Percentiles rank a stretch among this genome's conserved stretches.
phyloP scores from a whole-genome alignment of 805 yeast species.

The Grigorovia yakushimaensis region DNA sequence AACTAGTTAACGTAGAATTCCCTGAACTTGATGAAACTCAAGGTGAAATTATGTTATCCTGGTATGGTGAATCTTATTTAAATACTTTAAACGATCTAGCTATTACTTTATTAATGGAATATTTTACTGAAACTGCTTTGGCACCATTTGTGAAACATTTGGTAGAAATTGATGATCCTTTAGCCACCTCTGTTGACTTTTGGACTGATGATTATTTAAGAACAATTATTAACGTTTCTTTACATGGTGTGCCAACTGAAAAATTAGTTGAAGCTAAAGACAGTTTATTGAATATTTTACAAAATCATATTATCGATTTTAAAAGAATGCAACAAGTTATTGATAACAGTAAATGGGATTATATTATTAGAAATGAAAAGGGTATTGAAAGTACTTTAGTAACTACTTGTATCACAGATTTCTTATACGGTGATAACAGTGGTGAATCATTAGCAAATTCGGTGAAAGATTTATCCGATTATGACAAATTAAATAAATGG shows the following conservation, averaged over 20 bases:
- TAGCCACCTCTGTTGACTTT: slow-evolving; percentile 60
- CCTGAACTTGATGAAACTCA: slow-evolving; percentile 84
- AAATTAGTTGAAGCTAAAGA: slow-evolving; percentile 44
- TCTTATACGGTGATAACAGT: slow-evolving; percentile 62
- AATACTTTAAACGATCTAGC: slow-evolving; percentile 54
- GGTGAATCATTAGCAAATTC: slow-evolving; percentile 50
- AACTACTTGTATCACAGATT: slow-evolving; percentile 63
- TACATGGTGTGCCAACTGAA: slow-evolving; percentile 71
- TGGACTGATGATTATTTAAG: slow-evolving; percentile 66
- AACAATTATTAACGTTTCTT: slow-evolving; percentile 44
- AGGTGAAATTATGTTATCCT: slow-evolving; percentile 64
- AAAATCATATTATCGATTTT: slow-evolving; percentile 55
- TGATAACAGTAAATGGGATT: slow-evolving; percentile 53
- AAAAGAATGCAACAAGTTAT: slow-evolving; percentile 57
- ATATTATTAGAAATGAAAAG: slow-evolving; percentile 51
- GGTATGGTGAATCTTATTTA: slow-evolving; percentile 68
- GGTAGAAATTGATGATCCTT: slow-evolving; percentile 75
- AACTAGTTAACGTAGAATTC: slow-evolving; percentile 52
- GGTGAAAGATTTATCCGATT: slow-evolving; percentile 49
- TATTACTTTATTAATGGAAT: slow-evolving; percentile 57
- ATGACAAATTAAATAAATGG: slow-evolving; percentile 47
- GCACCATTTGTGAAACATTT: slow-evolving; percentile 62
- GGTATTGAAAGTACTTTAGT: slow-evolving; percentile 48
- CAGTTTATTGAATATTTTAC: slow-evolving; percentile 41
- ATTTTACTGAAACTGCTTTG: slow-evolving; percentile 67